A percentile compares a stretch with the other conserved stretches of the same genome.
These are phyloP conservation scores for Polygonum aviculare DNA, from an alignment of 148 eudicot species.

Conservation along the genomic window DNA sequence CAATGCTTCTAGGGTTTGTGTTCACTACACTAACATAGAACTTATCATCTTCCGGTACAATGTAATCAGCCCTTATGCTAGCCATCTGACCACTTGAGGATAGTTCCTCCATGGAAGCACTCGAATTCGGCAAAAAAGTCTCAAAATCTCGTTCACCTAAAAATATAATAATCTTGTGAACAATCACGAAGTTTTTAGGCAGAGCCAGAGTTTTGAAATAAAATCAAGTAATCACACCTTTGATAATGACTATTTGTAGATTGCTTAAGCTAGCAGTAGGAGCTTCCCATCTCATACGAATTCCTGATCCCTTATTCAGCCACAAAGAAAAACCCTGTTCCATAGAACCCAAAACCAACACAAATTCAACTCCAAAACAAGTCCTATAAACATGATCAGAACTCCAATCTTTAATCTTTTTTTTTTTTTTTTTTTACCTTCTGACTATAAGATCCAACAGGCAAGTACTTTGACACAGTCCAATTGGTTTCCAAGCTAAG, in stretches of 20 bases:
- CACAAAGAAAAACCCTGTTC: constrained; percentile 33
- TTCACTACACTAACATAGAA: constrained; percentile 23
- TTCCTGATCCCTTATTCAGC: constrained; percentile 34
- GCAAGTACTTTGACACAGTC: constrained; percentile 22
- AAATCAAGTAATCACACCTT: constrained; percentile 21
- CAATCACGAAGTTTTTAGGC: neutral
- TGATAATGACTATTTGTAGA: constrained; percentile 26
- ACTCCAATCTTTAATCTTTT: neutral
- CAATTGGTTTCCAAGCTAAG: constrained; percentile 24
- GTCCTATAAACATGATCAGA: neutral
- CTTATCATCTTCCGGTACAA: constrained; percentile 21
- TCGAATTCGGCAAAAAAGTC: constrained; percentile 20
- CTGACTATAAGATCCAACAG: constrained; percentile 21
- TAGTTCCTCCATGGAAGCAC: neutral
- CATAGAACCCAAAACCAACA: neutral
- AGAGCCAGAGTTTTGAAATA: neutral
- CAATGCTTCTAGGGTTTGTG: constrained; percentile 22
- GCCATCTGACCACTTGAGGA: constrained; percentile 12
- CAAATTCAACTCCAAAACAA: neutral
- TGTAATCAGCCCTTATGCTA: constrained; percentile 30
- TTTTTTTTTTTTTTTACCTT: constrained; percentile 17
- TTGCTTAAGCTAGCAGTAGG: constrained; percentile 20
- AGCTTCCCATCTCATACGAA: constrained; percentile 36
- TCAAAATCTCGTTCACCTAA: constrained; percentile 21
- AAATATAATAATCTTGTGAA: neutral